Evolutionary conservation across 495 filamentous ascomycete genomes (phyloP), one percentile per base, ranked within the genome.

Genomic region (Penicillium crystallinum): DNA sequence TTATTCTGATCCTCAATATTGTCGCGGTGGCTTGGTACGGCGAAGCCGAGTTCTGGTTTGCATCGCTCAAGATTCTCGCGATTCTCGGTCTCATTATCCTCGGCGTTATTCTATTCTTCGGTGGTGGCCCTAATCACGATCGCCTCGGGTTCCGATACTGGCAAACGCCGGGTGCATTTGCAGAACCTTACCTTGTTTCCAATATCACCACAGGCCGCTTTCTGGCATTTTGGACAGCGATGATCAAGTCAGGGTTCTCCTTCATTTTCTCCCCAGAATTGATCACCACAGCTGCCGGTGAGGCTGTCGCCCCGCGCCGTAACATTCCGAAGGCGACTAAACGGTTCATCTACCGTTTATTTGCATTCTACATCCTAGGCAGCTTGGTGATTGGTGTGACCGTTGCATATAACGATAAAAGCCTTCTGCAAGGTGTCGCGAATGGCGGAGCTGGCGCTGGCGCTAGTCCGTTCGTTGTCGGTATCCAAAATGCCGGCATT

Each of bases 311-410:
- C 55, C 90, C 90, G 1, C 75, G 84, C 44, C 82, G 81, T 61
- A 85, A 87, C 37, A 84, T 95, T 46, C 90, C 90, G 37, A 79
- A 80, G 58, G 90, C 90, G 9, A 83, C 85, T 11, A 86, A 83
- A 43, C 83, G 89, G 42, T 88, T 89, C 47, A 91, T 95, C 69
- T 90, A 86, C 77, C 87, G 89, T 57, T 86, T 96, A 52, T 66
- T 85, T 51, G 78, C 90, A 65, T 95, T 95, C 69, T 95, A 93
- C 64, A 63, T 77, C 35, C 53, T 81, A 7, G 77, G 76, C 2
- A 70, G 72, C 18, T 66, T 84, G 36, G 73, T 75, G 1, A 81
- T 83, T 48, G 80, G 81, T 27, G 70, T 84, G 4, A 70, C 73
- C 9, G 70, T 79, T 14, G 74, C 73, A 14, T 70, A 69, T 55